Evolutionary conservation across 441 rosid species (phyloP).

Genomic region (Iberis amara): DNA sequence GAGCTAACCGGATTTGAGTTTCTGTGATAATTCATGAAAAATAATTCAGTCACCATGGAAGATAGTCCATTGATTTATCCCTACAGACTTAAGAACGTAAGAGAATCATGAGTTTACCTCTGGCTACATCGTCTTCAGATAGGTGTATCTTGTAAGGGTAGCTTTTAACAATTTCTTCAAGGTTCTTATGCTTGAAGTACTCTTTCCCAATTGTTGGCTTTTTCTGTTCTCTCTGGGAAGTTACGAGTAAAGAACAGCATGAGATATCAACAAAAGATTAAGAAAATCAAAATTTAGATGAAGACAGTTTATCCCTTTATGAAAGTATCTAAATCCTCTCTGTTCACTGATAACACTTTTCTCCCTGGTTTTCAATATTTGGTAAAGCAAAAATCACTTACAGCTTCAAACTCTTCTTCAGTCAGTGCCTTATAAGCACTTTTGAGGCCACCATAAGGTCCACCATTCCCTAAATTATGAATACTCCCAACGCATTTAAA

Average conservation of each 20-base stretch:
- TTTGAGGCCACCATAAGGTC: slow-evolving; percentile 48
- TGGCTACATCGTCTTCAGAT: slow-evolving; percentile 65
- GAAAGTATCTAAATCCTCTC: slow-evolving; percentile 1
- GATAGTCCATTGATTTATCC: slow-evolving; percentile 12
- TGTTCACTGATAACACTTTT: slow-evolving; percentile 3
- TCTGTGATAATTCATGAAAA: slow-evolving; percentile 43
- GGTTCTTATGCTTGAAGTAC: slow-evolving; percentile 88
- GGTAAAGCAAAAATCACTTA: slow-evolving; percentile 42
- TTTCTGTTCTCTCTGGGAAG: slow-evolving; percentile 80
- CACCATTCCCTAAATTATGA: slow-evolving; percentile 62
- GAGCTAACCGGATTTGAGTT: slow-evolving; percentile 77
- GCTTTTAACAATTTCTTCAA: slow-evolving; percentile 81
- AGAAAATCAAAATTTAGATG: slow-evolving; percentile 12
- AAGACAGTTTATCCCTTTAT: not conserved
- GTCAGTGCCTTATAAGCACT: slow-evolving; percentile 74
- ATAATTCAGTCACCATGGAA: slow-evolving; percentile 6
- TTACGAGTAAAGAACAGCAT: slow-evolving; percentile 9
- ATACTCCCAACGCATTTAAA: slow-evolving; percentile 69
- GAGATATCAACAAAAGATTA: slow-evolving; percentile 1
- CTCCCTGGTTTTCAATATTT: slow-evolving; percentile 12
- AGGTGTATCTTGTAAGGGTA: slow-evolving; percentile 87
- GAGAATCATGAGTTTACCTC: slow-evolving; percentile 49
- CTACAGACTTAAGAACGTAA: slow-evolving; percentile 2
- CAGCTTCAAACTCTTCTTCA: slow-evolving; percentile 91
- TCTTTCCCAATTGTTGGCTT: slow-evolving; percentile 89